Evolutionary conservation across 2,329 filamentous ascomycete genomes (phyloP), one percentile per base, ranked within the genome.

Genomic region (Didymella pomorum): DNA sequence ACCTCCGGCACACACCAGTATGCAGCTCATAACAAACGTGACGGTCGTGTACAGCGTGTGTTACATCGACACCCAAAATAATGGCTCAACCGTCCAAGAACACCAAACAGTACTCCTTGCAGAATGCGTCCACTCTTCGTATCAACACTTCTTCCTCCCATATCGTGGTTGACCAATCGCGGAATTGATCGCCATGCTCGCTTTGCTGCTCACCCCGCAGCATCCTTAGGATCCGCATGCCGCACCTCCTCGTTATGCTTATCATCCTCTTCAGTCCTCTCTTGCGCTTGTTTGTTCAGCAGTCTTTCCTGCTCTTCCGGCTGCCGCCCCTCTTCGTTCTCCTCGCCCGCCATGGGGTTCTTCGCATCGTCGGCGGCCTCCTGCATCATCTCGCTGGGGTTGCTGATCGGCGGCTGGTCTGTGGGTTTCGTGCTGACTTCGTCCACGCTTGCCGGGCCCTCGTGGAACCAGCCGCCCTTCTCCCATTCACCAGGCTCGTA

Each of bases 401-500:
- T 66, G 7, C 61, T 41, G 8, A 66, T 41, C 2, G 67, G 66
- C 9, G 64, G 49, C 31, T 68, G 29, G 1, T 63, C 60, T 1
- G 67, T 71, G 5, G 73, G 80, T 25, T 62, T 69, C 0, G 80
- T 82, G 7, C 74, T 58, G 1, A 75, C 78, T 9, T 75, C 72
- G 3, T 74, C 74, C 0, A 76, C 65, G 54, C 76, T 73, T 52
- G 75, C 69, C 54, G 78, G 71, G 4, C 69, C 71, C n/a, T 72
- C 66, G 16, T 79, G 75, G 63, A 96, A 95, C 92, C 92, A 97
- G 1, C 93, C 93, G 4, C 93, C 93, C n/a, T 81, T 80, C 67
- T 96, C 92, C 93, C 92, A 97, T 44, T 87, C 75, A 0, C 92
- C 92, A 2, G 86, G 80, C 43, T 81, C 76, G 70, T 96, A 96